Base-by-base conservation (phyloP, 768 basidiomycete species). In the Nidula microcarpa region DNA sequence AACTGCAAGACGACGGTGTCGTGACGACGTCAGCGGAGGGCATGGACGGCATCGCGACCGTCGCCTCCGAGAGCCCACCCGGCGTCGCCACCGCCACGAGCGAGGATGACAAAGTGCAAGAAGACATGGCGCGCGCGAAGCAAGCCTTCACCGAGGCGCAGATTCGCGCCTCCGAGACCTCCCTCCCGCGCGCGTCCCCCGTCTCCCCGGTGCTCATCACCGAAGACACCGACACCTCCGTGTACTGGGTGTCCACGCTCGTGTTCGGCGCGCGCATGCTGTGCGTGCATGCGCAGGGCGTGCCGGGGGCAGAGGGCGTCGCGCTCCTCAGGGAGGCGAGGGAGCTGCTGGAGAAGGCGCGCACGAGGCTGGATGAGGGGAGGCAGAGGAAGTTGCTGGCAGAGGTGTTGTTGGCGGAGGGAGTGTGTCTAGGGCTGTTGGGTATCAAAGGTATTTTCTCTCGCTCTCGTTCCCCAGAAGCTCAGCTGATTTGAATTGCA, bases 261-360 rank as follows among this genome's bases (percentile, higher is more conserved):
- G 76, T 90, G 1, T 82, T 86, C 47, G 95, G 94, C 2, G 77
- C 85, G 1, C 74, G 89, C 50, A 85, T 96, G 82, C 68, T 97
- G 18, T 89, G 86, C 57, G 78, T 80, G 48, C 64, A 74, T 17
- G 75, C 74, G 37, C 51, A 51, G 44, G 55, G 60, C 1, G 49
- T 51, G 2, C 43, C 54, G 46, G 74, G 60, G n/a, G 46, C 62
- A n/a, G 74, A 74, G 51, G 80, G 76, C 3, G 72, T 83, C 13
- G 82, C 80, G 23, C 82, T 88, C 53, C 80, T 75, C 6, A 74
- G 76, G 30, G 86, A 89, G 55, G 90, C 88, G 0, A 81, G 78
- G 1, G 71, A 60, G 10, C 67, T 87, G 45, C 57, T 92, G n/a
- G 73, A 77, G 55, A 82, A 82, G 60, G 88, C 87, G 1, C 78